These are phyloP conservation scores for Lycium barbarum DNA, from an alignment of 257 asterid genomes.

Conservation along the genomic window DNA sequence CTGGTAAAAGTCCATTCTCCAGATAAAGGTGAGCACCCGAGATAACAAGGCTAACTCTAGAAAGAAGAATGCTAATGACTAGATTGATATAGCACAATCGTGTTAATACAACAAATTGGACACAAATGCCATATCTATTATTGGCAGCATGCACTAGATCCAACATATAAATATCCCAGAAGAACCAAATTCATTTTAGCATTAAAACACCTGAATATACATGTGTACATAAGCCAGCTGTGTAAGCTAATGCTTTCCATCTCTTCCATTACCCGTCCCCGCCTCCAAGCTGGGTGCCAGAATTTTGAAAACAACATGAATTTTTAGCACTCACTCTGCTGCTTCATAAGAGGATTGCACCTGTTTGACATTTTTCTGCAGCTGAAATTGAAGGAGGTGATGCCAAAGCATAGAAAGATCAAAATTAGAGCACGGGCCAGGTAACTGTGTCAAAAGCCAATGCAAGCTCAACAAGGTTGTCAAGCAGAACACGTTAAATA, in stretches of 20 bases:
- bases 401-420: constrained; percentile 12
- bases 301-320: neutral
- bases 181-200: constrained; percentile 7
- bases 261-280: neutral
- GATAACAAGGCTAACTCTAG: neutral
- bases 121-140: neutral
- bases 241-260: neutral
- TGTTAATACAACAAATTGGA: neutral
- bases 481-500: constrained; percentile 31
- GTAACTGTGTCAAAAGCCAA: neutral
- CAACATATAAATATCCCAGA: neutral
- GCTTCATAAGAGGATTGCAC: constrained; percentile 10
- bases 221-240: neutral
- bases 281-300: neutral
- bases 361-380: constrained; percentile 16
- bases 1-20: neutral
- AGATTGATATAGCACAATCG: neutral
- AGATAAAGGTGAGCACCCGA: neutral
- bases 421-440: constrained; percentile 12
- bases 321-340: neutral
- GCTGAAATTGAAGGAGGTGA: neutral
- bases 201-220: neutral
- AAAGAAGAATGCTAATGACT: neutral
- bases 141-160: neutral
- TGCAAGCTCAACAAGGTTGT: neutral